phyloP scores from a whole-genome alignment of 371 early-diverging fungal species.

The Nematocida sp. region DNA sequence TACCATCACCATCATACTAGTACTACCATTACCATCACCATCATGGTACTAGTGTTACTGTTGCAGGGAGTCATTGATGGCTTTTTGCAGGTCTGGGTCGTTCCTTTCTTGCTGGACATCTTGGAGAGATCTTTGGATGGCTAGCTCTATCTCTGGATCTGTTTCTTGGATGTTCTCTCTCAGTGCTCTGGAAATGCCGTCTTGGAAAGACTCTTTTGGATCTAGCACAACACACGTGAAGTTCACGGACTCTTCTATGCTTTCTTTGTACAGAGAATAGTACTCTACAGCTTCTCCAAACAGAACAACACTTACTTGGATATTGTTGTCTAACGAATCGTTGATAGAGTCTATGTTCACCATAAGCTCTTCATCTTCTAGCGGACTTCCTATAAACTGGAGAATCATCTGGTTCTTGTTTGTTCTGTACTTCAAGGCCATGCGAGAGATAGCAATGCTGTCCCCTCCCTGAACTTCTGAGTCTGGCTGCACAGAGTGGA shows the following conservation, averaged over 20 bases:
- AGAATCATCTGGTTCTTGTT: slow-evolving; percentile 36
- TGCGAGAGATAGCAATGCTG: slow-evolving; percentile 8
- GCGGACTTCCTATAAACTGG: slow-evolving; percentile 27
- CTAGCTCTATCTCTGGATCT: slow-evolving; percentile 49
- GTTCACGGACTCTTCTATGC: slow-evolving; percentile 23
- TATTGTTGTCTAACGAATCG: slow-evolving; percentile 87
- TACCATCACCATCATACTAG: not conserved
- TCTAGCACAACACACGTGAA: slow-evolving; percentile 27
- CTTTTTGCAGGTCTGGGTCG: slow-evolving; percentile 35
- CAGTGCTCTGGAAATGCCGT: slow-evolving; percentile 18
- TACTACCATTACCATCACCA: not conserved
- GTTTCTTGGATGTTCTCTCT: slow-evolving; percentile 31
- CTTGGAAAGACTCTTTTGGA: slow-evolving; percentile 25
- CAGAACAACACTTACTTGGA: slow-evolving; percentile 83
- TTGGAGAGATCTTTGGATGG: slow-evolving; percentile 36
- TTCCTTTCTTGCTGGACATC: too few species aligned
- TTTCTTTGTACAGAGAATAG: not conserved
- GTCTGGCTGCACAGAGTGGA: slow-evolving; percentile 24
- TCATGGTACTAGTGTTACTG: slow-evolving; percentile 12
- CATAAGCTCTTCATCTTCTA: slow-evolving; percentile 38
- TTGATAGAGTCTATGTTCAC: slow-evolving; percentile 75
- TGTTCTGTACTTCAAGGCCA: slow-evolving; percentile 49
- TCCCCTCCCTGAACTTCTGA: slow-evolving; percentile 15
- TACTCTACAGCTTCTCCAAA: slow-evolving; percentile 83
- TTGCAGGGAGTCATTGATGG: slow-evolving; percentile 13